phyloP scores from a whole-genome alignment of 805 yeast genomes.

The Saccharomycopsis oosterbeekiorum region DNA sequence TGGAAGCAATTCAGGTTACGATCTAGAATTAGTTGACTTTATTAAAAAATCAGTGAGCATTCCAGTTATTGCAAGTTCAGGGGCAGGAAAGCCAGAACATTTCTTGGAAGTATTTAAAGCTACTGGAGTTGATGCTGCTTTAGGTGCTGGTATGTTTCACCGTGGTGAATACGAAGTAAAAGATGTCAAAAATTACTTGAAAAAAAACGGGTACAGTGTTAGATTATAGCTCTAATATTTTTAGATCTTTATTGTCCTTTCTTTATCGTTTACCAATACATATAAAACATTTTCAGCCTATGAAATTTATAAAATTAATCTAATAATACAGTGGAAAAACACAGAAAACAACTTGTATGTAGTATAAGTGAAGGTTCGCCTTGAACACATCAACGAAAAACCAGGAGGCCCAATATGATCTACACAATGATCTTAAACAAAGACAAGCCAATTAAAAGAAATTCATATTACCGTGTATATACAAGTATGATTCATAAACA shows the following conservation, averaged over 20 bases:
- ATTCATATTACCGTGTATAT: background rate
- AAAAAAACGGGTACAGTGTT: conserved; percentile 55
- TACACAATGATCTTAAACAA: background rate
- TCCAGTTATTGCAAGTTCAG: conserved; percentile 96
- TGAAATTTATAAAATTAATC: too few species aligned
- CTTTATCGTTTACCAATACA: background rate
- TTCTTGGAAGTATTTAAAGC: conserved; percentile 77
- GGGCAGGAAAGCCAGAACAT: conserved; percentile 92
- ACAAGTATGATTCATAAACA: background rate
- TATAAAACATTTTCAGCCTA: background rate
- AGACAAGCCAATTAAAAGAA: background rate
- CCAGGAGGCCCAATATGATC: too few species aligned
- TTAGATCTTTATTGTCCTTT: too few species aligned
- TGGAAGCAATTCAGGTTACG: conserved; percentile 92
- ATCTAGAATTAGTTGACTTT: conserved; percentile 71
- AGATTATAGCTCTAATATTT: conserved; percentile 31
- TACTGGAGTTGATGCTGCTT: conserved; percentile 88
- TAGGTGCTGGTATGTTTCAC: conserved; percentile 99
- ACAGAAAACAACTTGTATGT: too few species aligned
- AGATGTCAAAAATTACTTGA: conserved; percentile 66
- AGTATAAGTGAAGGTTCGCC: too few species aligned
- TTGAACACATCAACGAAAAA: too few species aligned
- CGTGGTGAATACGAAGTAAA: conserved; percentile 84
- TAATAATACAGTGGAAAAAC: too few species aligned
- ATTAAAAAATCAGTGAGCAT: conserved; percentile 68